phyloP scores from a whole-genome alignment of 371 early-diverging fungal species.

The Capniomyces stellatus region DNA sequence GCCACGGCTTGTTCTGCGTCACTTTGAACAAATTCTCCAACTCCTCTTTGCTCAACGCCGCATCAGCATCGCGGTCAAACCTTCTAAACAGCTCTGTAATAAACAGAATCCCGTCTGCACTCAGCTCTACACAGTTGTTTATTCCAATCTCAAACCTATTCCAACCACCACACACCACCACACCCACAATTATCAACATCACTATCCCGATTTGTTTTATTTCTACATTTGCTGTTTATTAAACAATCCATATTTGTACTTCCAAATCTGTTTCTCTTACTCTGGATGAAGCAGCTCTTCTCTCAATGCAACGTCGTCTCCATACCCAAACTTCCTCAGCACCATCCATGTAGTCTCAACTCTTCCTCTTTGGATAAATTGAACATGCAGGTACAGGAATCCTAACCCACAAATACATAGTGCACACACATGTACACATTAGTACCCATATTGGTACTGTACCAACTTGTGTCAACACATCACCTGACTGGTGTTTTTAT shows the following conservation, averaged over 20 bases:
- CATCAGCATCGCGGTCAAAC: conserved; percentile 91
- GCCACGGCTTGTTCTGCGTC: conserved; percentile 82
- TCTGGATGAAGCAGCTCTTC: conserved; percentile 75
- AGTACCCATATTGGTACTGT: neutral
- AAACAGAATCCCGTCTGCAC: conserved; percentile 84
- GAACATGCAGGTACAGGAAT: conserved; percentile 77
- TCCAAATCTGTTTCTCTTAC: conserved; percentile 46
- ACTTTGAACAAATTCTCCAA: conserved; percentile 60
- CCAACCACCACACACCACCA: too few species aligned
- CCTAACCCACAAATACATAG: conserved; percentile 13
- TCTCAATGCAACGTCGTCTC: conserved; percentile 70
- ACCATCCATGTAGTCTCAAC: conserved; percentile 97
- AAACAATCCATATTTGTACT: neutral
- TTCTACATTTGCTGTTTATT: neutral
- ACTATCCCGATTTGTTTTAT: neutral
- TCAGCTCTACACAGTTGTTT: conserved; percentile 83
- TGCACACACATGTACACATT: neutral
- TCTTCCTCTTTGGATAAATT: conserved; percentile 90
- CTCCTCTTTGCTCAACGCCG: conserved; percentile 69
- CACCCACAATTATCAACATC: too few species aligned
- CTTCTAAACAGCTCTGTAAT: conserved; percentile 83
- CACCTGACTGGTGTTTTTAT: too few species aligned
- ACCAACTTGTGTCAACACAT: too few species aligned
- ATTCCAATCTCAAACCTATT: too few species aligned
- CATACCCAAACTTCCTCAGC: conserved; percentile 85